phyloP scores from a whole-genome alignment of 192 early-diverging fungal species.

The Gamsiella multidivaricata region DNA sequence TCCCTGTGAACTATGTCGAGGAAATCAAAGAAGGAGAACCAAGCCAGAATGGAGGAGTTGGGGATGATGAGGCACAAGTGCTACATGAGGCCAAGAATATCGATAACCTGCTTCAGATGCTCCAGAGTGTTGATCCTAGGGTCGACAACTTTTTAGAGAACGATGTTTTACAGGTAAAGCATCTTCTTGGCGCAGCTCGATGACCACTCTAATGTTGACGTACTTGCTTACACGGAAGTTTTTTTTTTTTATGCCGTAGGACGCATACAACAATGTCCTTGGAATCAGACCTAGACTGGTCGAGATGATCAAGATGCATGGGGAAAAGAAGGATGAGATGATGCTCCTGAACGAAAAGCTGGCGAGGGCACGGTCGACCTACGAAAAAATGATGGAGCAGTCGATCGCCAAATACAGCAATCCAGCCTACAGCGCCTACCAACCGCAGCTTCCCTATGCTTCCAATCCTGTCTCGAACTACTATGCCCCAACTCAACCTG shows the following conservation, averaged over 20 bases:
- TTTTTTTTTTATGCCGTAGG: slow-evolving; percentile 18
- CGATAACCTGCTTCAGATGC: slow-evolving; percentile 78
- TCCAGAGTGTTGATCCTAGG: slow-evolving; percentile 81
- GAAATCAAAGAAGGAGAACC: slow-evolving; percentile 69
- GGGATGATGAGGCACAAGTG: slow-evolving; percentile 74
- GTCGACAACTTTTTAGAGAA: slow-evolving; percentile 91
- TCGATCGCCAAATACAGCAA: slow-evolving; percentile 69
- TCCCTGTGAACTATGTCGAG: slow-evolving; percentile 97
- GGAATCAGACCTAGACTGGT: slow-evolving; percentile 89
- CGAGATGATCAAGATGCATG: slow-evolving; percentile 84
- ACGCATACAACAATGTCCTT: slow-evolving; percentile 81
- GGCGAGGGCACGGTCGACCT: slow-evolving; percentile 73
- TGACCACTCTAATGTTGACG: too few species aligned
- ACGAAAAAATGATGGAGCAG: slow-evolving; percentile 77
- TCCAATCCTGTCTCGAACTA: slow-evolving; percentile 5
- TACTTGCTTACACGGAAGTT: too few species aligned
- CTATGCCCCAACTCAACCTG: slow-evolving; percentile 14
- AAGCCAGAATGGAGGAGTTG: slow-evolving; percentile 64
- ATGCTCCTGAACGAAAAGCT: slow-evolving; percentile 79
- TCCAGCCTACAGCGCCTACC: slow-evolving; percentile 35
- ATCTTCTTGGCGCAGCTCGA: too few species aligned
- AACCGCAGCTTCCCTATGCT: slow-evolving; percentile 25
- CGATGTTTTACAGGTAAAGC: slow-evolving; percentile 77
- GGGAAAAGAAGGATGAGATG: slow-evolving; percentile 87
- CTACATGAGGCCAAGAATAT: slow-evolving; percentile 79